Base-by-base conservation (phyloP, 306 rosid genomes). In the Pueraria montana region DNA sequence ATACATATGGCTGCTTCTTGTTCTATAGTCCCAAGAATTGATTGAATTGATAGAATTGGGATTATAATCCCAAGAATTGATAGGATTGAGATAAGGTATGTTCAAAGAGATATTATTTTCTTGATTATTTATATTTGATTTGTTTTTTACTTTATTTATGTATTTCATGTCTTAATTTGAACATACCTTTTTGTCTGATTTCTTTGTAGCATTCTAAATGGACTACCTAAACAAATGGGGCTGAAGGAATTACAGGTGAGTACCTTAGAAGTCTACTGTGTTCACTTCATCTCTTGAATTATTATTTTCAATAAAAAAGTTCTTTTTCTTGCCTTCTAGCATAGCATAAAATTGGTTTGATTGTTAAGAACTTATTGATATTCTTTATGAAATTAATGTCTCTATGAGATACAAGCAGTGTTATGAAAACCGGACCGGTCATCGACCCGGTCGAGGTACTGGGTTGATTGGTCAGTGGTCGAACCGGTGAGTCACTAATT, bases 151-250 rank as follows among this genome's bases (percentile, higher is more conserved):
- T 63, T 32, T 55, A 11, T 56, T 56, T 50, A 4, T 70, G 26
- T 74, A n/a, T 58, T 59, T n/a, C n/a, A n/a, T 38, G 30, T 68
- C 50, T 36, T 69, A 75, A 48, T 58, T 67, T 74, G 55, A 71
- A 18, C 72, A 53, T 58, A 6, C 8, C 56, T 75, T 87, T 30
- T 62, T 62, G 52, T 13, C 59, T 85, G 63, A 50, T 68, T 67
- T 75, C 38, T 71, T 45, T 76, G 79, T 88, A 96, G 99, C 58
- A 94, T 96, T 76, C 92, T 91, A 71, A 87, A 92, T 42, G 95
- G 98, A 73, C 92, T 89, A 80, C 99, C 99, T 62, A 94, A 89
- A 81, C 92, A 63, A 74, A 92, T 94, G 98, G 97, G 99, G 77
- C 82, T 96, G 87, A 94, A 92, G 94, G 96, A 94, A 80, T 77